Conservation (phyloP, 2,329 filamentous ascomycete genomes). For the Elsinoe batatas region DNA sequence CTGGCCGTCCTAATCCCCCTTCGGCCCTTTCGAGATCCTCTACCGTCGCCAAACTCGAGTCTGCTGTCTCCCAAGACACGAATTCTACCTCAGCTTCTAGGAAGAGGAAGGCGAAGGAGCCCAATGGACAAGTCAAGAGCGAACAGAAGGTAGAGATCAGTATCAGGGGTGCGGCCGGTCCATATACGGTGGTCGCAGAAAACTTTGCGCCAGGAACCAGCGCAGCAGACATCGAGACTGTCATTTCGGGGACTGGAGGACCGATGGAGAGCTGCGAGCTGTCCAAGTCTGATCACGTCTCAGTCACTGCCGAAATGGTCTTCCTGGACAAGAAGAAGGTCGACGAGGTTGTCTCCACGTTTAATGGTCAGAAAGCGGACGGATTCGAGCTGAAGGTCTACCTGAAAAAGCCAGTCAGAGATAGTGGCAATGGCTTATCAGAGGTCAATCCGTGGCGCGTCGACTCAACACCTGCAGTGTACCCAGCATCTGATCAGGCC, state of each 20-base stretch:
- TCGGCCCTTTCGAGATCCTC: constrained; percentile 2
- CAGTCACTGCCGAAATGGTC: constrained; percentile 67
- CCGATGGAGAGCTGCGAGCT: constrained; percentile 58
- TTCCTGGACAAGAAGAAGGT: constrained; percentile 64
- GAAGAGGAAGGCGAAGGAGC: constrained; percentile 16
- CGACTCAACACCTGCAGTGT: constrained; percentile 4
- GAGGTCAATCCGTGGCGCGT: background rate
- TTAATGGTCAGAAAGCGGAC: constrained; percentile 76
- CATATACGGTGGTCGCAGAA: constrained; percentile 62
- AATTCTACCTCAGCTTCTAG: background rate
- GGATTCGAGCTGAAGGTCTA: constrained; percentile 65
- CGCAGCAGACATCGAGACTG: constrained; percentile 71
- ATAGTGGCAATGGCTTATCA: background rate
- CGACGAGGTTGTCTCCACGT: constrained; percentile 62
- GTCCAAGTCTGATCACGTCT: constrained; percentile 52
- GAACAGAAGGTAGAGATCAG: constrained; percentile 44
- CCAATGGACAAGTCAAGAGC: background rate
- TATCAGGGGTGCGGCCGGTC: constrained; percentile 57
- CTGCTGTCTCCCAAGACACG: background rate
- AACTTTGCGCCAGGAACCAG: constrained; percentile 79
- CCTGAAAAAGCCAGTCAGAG: constrained; percentile 48
- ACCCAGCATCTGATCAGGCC: constrained; percentile 19
- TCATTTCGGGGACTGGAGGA: constrained; percentile 63
- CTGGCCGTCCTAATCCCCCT: background rate
- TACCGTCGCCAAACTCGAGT: background rate